phyloP scores from a whole-genome alignment of 495 filamentous ascomycete genomes.

The Penicillium paradoxum region DNA sequence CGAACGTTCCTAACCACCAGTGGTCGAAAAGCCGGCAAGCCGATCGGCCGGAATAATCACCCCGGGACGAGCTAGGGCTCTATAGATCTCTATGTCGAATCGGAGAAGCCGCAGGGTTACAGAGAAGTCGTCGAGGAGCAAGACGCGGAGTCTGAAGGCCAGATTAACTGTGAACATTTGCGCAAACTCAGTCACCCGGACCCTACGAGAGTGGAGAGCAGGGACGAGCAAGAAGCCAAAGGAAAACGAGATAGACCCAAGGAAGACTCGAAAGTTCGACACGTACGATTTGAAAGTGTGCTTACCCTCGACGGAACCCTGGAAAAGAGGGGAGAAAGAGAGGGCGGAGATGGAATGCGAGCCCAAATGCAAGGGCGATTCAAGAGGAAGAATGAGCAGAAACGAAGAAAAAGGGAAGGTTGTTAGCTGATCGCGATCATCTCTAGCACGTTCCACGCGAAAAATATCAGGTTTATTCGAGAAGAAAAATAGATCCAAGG shows the following conservation, averaged over 20 bases:
- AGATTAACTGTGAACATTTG: slow-evolving; percentile 25
- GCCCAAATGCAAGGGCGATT: slow-evolving; percentile 22
- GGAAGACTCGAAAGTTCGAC: neutral
- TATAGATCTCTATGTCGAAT: slow-evolving; percentile 14
- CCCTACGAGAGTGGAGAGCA: neutral
- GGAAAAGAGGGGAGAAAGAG: slow-evolving; percentile 1
- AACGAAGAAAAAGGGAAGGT: slow-evolving; percentile 13
- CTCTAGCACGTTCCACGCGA: slow-evolving; percentile 12
- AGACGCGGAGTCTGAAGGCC: slow-evolving; percentile 20
- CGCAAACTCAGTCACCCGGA: slow-evolving; percentile 6
- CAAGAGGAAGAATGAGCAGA: slow-evolving; percentile 9
- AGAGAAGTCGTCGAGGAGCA: slow-evolving; percentile 14
- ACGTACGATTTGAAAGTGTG: slow-evolving; percentile 20
- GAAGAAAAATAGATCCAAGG: neutral
- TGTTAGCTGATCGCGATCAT: slow-evolving; percentile 24
- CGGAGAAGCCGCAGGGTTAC: slow-evolving; percentile 17
- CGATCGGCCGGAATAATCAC: slow-evolving; percentile 19
- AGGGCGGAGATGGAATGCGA: slow-evolving; percentile 11
- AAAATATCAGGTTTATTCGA: neutral
- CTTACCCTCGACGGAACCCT: neutral
- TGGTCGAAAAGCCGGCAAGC: slow-evolving; percentile 22
- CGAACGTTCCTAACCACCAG: slow-evolving; percentile 14
- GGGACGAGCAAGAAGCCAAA: neutral
- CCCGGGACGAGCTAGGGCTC: slow-evolving; percentile 13
- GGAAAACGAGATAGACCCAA: slow-evolving; percentile 4